These are phyloP conservation scores for Mortierella sp. DNA, from an alignment of 371 early-diverging fungal species.

Conservation along the genomic window DNA sequence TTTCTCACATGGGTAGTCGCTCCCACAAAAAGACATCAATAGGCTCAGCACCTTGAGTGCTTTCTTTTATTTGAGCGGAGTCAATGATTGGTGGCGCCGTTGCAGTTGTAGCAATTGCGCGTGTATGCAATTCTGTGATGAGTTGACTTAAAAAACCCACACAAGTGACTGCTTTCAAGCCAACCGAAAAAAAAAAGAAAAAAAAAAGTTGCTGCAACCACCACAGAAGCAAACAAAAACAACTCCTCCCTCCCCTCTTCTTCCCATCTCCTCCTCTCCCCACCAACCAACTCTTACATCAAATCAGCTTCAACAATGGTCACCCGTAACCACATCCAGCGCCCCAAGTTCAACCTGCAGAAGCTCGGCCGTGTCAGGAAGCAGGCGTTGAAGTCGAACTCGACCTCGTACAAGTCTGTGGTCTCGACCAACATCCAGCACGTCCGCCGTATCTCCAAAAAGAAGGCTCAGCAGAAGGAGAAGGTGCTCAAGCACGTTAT, in stretches of 20 bases:
- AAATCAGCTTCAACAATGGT: slow-evolving; percentile 35
- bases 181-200: slow-evolving; percentile 6
- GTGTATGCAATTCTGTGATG: background rate
- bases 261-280: too few species aligned
- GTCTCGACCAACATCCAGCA: slow-evolving; percentile 54
- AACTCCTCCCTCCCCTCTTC: background rate
- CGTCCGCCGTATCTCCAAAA: slow-evolving; percentile 52
- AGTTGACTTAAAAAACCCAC: background rate
- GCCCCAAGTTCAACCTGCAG: slow-evolving; percentile 55
- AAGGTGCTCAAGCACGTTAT: slow-evolving; percentile 34
- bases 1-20: too few species aligned
- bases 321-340: slow-evolving; percentile 55
- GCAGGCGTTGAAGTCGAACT: slow-evolving; percentile 52
- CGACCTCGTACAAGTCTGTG: slow-evolving; percentile 50
- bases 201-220: background rate
- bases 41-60: too few species aligned
- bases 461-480: slow-evolving; percentile 55
- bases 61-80: too few species aligned
- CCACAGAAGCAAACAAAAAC: background rate
- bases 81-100: background rate
- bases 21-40: too few species aligned
- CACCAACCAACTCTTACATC: slow-evolving; percentile 5
- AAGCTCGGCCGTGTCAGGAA: slow-evolving; percentile 57
- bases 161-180: background rate
- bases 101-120: background rate